Conservation (phyloP, 192 early-diverging fungal species). For the Chytriomyces hyalinus region DNA sequence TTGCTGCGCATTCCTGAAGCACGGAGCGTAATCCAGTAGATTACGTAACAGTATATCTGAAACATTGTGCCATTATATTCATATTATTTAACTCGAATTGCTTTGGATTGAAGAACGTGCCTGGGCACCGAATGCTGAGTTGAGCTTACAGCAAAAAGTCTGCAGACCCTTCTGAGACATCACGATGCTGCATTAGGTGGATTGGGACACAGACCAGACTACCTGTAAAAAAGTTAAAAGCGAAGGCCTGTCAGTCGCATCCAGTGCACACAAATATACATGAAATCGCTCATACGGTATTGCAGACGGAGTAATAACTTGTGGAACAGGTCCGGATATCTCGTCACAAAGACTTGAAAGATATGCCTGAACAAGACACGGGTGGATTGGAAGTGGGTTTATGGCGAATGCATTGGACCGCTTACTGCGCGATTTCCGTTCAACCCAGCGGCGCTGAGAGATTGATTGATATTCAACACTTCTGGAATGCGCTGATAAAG, state of each 20-base stretch:
- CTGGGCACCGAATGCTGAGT: too few relatives aligned
- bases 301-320: constrained; percentile 82
- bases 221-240: too few relatives aligned
- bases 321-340: constrained; percentile 90
- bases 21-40: too few relatives aligned
- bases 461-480: constrained; percentile 34
- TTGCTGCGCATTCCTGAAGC: too few relatives aligned
- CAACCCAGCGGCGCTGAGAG: constrained; percentile 25
- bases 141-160: too few relatives aligned
- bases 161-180: too few relatives aligned
- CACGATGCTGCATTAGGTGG: too few relatives aligned
- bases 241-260: too few relatives aligned
- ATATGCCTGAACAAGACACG: constrained; percentile 76
- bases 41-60: too few relatives aligned
- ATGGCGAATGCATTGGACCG: neutral
- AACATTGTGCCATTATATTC: too few relatives aligned
- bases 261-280: neutral
- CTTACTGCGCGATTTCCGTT: neutral
- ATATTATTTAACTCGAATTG: too few relatives aligned
- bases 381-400: neutral
- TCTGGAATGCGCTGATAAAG: neutral
- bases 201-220: neutral
- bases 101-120: too few relatives aligned
- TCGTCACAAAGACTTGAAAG: constrained; percentile 96
- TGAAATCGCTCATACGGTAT: constrained; percentile 59